Conservation (phyloP, 345 rosid species). For the Arabis alpina region DNA sequence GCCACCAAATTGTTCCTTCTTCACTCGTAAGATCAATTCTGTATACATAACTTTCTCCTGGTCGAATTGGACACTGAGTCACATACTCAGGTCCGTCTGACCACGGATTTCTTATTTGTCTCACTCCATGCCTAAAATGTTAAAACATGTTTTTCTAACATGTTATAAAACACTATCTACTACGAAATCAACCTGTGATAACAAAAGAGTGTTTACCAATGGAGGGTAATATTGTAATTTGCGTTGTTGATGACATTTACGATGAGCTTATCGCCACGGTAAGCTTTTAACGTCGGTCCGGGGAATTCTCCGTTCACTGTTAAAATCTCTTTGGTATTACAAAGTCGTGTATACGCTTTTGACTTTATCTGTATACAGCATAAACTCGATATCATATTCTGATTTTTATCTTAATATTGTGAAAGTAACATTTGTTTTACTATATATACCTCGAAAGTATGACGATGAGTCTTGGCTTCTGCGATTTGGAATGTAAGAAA, state of each 20-base stretch:
- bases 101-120: slow-evolving; percentile 47
- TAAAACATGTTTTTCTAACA: background rate
- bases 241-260: slow-evolving; percentile 58
- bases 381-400: background rate
- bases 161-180: background rate
- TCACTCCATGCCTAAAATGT: slow-evolving; percentile 52
- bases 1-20: slow-evolving; percentile 97
- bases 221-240: slow-evolving; percentile 54
- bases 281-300: slow-evolving; percentile 51
- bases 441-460: slow-evolving; percentile 40
- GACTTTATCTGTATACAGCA: slow-evolving; percentile 42
- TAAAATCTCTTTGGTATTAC: slow-evolving; percentile 48
- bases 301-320: slow-evolving; percentile 56
- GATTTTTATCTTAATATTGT: background rate
- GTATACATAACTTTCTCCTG: slow-evolving; percentile 63
- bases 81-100: slow-evolving; percentile 55
- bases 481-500: slow-evolving; percentile 6
- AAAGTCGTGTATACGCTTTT: slow-evolving; percentile 45
- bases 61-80: slow-evolving; percentile 80
- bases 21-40: slow-evolving; percentile 50
- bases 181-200: background rate
- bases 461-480: slow-evolving; percentile 35
- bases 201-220: slow-evolving; percentile 45
- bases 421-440: background rate
- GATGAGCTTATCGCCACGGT: slow-evolving; percentile 48